Evolutionary conservation across 1,284 basidiomycete species (phyloP).

Genomic region (Pseudozyma flocculosa): DNA sequence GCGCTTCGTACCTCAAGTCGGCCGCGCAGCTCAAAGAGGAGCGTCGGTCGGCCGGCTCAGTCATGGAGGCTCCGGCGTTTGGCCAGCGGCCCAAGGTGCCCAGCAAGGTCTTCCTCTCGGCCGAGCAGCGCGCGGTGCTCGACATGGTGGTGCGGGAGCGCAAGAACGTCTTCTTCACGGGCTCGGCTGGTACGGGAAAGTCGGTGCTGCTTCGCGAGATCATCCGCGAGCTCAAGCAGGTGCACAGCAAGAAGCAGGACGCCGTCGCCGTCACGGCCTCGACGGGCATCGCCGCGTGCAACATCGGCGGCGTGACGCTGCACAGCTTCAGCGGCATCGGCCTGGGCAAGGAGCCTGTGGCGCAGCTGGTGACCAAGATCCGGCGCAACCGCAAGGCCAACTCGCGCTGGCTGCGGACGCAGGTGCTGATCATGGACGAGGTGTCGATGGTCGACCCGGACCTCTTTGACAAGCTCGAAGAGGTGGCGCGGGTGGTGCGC

Average conservation of each 20-base stretch:
- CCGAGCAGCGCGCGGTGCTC: slow-evolving; percentile 51
- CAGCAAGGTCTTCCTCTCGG: slow-evolving; percentile 24
- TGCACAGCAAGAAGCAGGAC: slow-evolving; percentile 62
- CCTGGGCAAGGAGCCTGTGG: slow-evolving; percentile 71
- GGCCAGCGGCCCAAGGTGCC: too few relatives aligned
- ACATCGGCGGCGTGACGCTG: slow-evolving; percentile 88
- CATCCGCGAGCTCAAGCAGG: slow-evolving; percentile 67
- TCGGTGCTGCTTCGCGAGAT: slow-evolving; percentile 89
- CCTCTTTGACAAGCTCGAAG: slow-evolving; percentile 83
- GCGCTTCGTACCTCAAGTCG: not conserved
- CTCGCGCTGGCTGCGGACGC: slow-evolving; percentile 70
- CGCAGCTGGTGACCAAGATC: slow-evolving; percentile 69
- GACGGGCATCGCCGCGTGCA: slow-evolving; percentile 84
- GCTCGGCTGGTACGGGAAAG: slow-evolving; percentile 90
- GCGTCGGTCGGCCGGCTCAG: not conserved
- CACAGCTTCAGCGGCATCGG: slow-evolving; percentile 91
- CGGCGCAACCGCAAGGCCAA: slow-evolving; percentile 70
- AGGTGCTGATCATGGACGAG: slow-evolving; percentile 91
- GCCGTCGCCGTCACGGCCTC: slow-evolving; percentile 83
- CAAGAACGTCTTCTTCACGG: slow-evolving; percentile 91
- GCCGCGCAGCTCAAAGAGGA: not conserved
- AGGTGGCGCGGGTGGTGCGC: slow-evolving; percentile 68
- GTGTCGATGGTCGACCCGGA: slow-evolving; percentile 93
- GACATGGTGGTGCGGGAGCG: slow-evolving; percentile 47
- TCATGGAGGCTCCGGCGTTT: too few relatives aligned